Conservation (phyloP, 179 eudicot genomes). For the Spergularia azorica region DNA sequence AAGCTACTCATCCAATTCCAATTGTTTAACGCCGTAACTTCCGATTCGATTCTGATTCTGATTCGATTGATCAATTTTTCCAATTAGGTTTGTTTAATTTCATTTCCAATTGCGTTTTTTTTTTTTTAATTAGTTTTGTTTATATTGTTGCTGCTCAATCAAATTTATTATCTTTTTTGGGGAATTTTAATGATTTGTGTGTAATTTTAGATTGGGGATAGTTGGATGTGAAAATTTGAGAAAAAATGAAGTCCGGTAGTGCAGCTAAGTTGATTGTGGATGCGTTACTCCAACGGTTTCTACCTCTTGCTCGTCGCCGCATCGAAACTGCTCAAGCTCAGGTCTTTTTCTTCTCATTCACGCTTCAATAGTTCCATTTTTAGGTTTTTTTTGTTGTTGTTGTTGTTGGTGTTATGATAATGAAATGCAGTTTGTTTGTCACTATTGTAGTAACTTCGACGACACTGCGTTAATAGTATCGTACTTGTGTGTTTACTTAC, state of each 20-base stretch:
- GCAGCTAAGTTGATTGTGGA: constrained; percentile 94
- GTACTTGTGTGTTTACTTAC: too few species aligned
- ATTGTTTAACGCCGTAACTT: background rate
- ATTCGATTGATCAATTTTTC: background rate
- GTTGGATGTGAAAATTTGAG: background rate
- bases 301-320: constrained; percentile 94
- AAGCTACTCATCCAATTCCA: background rate
- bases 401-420: background rate
- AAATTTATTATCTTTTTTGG: background rate
- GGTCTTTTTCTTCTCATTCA: constrained; percentile 33
- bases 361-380: too few species aligned
- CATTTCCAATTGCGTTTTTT: background rate
- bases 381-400: background rate
- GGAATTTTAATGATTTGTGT: background rate
- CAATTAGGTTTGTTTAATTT: constrained; percentile 3
- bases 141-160: background rate
- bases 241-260: constrained; percentile 81
- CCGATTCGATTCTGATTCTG: background rate
- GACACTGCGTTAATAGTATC: too few species aligned
- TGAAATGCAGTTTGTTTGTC: background rate
- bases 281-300: constrained; percentile 91
- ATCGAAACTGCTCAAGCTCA: constrained; percentile 99
- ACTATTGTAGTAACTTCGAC: background rate
- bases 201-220: background rate
- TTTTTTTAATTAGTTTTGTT: background rate